These are phyloP conservation scores for Haematococcus sp. DNA, from an alignment of 139 green algal species.

Conservation along the genomic window DNA sequence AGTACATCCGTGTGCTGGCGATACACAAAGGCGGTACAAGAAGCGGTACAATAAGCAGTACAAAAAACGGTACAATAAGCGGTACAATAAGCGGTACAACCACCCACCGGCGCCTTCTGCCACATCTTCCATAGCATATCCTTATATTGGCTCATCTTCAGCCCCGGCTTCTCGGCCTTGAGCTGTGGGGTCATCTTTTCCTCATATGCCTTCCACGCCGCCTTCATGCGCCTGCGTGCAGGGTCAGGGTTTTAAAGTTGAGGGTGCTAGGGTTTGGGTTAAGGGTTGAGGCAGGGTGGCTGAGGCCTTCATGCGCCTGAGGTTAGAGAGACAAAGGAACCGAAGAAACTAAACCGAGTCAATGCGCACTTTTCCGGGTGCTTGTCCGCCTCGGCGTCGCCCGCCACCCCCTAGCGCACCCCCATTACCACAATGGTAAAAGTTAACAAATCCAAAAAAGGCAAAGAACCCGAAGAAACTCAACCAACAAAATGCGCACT, in stretches of 20 bases:
- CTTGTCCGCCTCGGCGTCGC: constrained; percentile 47
- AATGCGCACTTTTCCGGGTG: constrained; percentile 77
- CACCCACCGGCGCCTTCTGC: too few species aligned
- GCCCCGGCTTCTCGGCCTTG: constrained; percentile 71
- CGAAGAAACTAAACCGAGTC: too few species aligned
- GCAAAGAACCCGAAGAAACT: too few species aligned
- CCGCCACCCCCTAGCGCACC: constrained; percentile 42
- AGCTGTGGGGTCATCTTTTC: constrained; percentile 55
- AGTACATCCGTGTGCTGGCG: too few species aligned
- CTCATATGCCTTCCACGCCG: constrained; percentile 66
- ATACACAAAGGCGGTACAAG: too few species aligned
- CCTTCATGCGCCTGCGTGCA: constrained; percentile 60
- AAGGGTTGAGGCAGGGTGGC: background rate
- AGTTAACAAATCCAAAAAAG: too few species aligned
- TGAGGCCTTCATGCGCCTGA: background rate
- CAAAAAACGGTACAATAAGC: too few species aligned
- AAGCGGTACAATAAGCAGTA: too few species aligned
- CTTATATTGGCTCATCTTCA: constrained; percentile 68
- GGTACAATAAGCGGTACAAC: too few species aligned
- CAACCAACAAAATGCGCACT: background rate
- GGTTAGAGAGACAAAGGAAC: too few species aligned
- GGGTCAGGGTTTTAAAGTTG: too few species aligned
- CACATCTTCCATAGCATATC: constrained; percentile 71
- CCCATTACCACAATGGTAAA: background rate
- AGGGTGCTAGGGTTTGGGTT: background rate